These are phyloP conservation scores for Irpex lacteus DNA, from an alignment of 1,284 basidiomycete genomes.

Conservation along the genomic window DNA sequence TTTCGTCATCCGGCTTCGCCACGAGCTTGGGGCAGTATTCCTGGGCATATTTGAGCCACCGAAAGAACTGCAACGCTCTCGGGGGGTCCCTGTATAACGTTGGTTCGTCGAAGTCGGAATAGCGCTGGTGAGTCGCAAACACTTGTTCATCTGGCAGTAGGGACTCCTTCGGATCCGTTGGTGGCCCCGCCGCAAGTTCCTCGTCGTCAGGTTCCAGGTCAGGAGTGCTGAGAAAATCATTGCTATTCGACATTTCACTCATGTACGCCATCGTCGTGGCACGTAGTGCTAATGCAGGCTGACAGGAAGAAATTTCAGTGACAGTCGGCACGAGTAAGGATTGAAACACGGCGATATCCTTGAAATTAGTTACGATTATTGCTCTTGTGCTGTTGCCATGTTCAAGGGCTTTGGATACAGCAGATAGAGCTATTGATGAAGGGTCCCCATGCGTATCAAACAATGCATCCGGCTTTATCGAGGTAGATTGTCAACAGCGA, in stretches of 20 bases:
- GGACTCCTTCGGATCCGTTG: slow-evolving; percentile 1
- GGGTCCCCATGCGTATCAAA: not conserved
- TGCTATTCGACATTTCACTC: not conserved
- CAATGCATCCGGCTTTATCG: not conserved
- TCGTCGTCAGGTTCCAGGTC: not conserved
- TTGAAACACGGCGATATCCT: slow-evolving; percentile 2
- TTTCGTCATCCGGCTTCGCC: not conserved
- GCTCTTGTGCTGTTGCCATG: not conserved
- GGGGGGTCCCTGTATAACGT: not conserved
- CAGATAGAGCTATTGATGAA: not conserved
- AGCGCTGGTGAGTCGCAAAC: not conserved
- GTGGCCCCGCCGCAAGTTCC: slow-evolving; percentile 2
- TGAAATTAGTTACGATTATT: slow-evolving; percentile 5
- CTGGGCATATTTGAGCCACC: not conserved
- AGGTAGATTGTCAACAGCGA: not conserved
- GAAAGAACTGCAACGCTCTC: slow-evolving; percentile 6
- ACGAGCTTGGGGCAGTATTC: not conserved
- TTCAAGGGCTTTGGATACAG: not conserved
- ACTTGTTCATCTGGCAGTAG: slow-evolving; percentile 3
- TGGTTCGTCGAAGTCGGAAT: not conserved
- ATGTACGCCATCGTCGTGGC: not conserved
- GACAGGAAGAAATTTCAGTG: not conserved
- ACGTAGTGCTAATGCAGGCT: not conserved
- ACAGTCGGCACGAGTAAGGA: not conserved
- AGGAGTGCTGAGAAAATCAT: not conserved